A percentile compares a stretch with the other conserved stretches of the same genome.
These are phyloP conservation scores for Podosphaera leucotricha DNA, from an alignment of 2,329 filamentous ascomycete genomes.

Conservation along the genomic window DNA sequence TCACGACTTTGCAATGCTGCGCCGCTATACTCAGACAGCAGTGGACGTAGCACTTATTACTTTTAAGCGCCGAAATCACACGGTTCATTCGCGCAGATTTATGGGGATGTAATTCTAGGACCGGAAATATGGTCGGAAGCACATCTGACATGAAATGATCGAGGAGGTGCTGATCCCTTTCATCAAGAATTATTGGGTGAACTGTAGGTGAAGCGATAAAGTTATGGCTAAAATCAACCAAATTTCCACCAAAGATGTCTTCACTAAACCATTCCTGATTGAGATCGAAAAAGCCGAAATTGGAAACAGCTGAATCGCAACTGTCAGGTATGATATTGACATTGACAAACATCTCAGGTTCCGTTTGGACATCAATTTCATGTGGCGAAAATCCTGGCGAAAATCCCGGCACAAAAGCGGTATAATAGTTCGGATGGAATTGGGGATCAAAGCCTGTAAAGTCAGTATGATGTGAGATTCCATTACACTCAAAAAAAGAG, in stretches of 20 bases:
- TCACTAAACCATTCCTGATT: conserved; percentile 38
- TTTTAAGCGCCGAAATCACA: conserved; percentile 68
- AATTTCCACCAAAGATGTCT: conserved; percentile 48
- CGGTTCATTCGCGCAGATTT: conserved; percentile 60
- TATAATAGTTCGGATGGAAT: conserved; percentile 29
- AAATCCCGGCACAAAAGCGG: conserved; percentile 27
- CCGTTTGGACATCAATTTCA: conserved; percentile 89
- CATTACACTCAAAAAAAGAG: conserved; percentile 51
- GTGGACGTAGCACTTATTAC: conserved; percentile 82
- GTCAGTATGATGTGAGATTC: conserved; percentile 20
- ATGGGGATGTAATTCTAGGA: conserved; percentile 74
- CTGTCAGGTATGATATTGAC: conserved; percentile 71
- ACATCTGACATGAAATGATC: conserved; percentile 83
- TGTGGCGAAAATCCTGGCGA: conserved; percentile 61
- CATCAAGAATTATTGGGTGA: conserved; percentile 56
- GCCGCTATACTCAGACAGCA: conserved; percentile 87
- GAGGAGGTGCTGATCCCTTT: conserved; percentile 64
- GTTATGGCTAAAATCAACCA: conserved; percentile 60
- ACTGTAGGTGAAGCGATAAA: conserved; percentile 27
- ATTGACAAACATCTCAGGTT: conserved; percentile 81
- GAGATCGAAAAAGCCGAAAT: conserved; percentile 50
- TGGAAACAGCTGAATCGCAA: conserved; percentile 69
- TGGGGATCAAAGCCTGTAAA: conserved; percentile 36
- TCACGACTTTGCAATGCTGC: conserved; percentile 68
- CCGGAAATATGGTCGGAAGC: conserved; percentile 71